Evolutionary conservation across 75 land plant species (phyloP).

Genomic region (Azolla pinnata): DNA sequence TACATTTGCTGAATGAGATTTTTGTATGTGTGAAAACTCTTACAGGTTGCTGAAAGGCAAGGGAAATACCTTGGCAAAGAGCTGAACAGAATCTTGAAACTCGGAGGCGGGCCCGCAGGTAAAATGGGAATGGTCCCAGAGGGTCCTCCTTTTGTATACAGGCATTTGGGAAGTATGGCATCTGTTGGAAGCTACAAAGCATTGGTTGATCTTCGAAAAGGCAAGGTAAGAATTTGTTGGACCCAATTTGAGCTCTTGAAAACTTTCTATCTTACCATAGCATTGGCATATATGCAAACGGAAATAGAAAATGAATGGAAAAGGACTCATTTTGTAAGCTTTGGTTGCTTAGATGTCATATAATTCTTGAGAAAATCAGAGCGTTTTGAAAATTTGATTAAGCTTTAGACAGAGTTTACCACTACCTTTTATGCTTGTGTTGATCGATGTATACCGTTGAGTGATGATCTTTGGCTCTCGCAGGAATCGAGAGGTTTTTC

Average conservation of each 20-base stretch:
- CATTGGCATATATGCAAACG: no score
- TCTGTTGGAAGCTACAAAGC: constrained; percentile 86
- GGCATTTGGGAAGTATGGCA: constrained; percentile 95
- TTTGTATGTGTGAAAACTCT: neutral
- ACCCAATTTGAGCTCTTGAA: neutral
- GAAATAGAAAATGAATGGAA: no score
- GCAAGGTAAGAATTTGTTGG: constrained; percentile 43
- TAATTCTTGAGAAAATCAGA: no score
- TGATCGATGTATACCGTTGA: no score
- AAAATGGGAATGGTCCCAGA: constrained; percentile 27
- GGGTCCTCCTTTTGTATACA: constrained; percentile 77
- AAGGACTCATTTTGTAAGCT: no score
- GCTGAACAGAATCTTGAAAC: constrained; percentile 45
- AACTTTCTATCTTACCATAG: no score
- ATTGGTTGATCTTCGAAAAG: constrained; percentile 76
- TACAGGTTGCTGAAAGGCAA: constrained; percentile 88
- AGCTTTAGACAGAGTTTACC: no score
- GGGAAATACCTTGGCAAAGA: constrained; percentile 64
- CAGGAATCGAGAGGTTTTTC: constrained; percentile 78
- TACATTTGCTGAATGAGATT: neutral
- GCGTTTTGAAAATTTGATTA: no score
- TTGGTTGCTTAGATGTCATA: no score
- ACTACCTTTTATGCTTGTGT: no score
- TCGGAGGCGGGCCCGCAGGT: constrained; percentile 53
- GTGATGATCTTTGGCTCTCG: no score